A percentile compares a stretch with the other conserved stretches of the same genome.
phyloP scores from a whole-genome alignment of 1,139 yeast genomes.

The Torulaspora pretoriensis region DNA sequence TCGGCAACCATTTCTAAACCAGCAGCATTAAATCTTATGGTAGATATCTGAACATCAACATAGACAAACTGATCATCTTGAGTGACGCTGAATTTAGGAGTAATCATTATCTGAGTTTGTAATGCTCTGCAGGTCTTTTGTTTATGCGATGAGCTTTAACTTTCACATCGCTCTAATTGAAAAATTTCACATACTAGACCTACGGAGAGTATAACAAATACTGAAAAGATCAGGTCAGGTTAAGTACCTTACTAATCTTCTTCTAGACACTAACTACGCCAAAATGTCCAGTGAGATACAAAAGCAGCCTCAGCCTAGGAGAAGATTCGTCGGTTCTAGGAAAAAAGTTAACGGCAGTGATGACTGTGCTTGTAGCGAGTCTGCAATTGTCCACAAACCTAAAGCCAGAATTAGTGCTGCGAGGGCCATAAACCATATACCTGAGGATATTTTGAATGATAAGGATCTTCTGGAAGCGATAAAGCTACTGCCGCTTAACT shows the following conservation, averaged over 20 bases:
- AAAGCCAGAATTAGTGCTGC: slow-evolving; percentile 35
- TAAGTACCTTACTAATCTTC: too few species aligned
- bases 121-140: not conserved
- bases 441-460: slow-evolving; percentile 76
- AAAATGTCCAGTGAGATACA: slow-evolving; percentile 2
- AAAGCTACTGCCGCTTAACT: slow-evolving; percentile 76
- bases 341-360: slow-evolving; percentile 18
- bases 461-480: slow-evolving; percentile 78
- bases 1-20: slow-evolving; percentile 75
- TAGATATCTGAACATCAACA: slow-evolving; percentile 57
- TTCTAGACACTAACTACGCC: not conserved
- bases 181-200: slow-evolving; percentile 1
- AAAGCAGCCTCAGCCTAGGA: slow-evolving; percentile 32
- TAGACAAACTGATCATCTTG: slow-evolving; percentile 74
- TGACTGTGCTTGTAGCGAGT: slow-evolving; percentile 15
- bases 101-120: slow-evolving; percentile 53
- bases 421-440: slow-evolving; percentile 82
- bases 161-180: not conserved
- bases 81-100: slow-evolving; percentile 71
- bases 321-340: slow-evolving; percentile 45
- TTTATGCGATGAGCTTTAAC: slow-evolving; percentile 9
- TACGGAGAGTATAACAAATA: too few species aligned
- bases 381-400: slow-evolving; percentile 34
- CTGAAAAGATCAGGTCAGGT: too few species aligned
- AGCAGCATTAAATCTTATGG: slow-evolving; percentile 62